phyloP scores from a whole-genome alignment of 2,329 filamentous ascomycete genomes.

The Microsporum ferrugineum region DNA sequence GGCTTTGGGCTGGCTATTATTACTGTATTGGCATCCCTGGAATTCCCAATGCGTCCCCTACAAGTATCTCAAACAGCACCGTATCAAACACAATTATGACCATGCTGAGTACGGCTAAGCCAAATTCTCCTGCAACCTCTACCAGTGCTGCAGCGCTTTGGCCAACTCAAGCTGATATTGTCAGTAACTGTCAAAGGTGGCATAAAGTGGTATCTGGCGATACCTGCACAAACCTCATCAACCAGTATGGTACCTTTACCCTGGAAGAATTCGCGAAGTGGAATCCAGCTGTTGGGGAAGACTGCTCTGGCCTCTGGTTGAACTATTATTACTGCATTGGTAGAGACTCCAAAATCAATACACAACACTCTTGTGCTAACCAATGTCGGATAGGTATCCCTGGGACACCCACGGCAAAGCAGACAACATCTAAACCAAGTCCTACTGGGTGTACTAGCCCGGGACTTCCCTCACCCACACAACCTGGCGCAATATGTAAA shows the following conservation, averaged over 20 bases:
- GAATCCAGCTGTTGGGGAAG: conserved; percentile 6
- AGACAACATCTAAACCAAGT: background rate
- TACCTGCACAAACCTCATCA: background rate
- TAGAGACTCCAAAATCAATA: background rate
- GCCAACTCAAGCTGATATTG: conserved; percentile 7
- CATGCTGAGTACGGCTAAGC: background rate
- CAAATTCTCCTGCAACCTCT: background rate
- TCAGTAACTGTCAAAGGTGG: conserved; percentile 1
- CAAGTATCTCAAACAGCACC: background rate
- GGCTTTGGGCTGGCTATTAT: conserved; percentile 16
- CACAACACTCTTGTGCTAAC: background rate
- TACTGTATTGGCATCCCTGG: conserved; percentile 16
- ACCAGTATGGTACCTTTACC: background rate
- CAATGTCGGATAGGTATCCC: background rate
- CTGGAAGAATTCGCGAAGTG: background rate
- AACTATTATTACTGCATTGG: conserved; percentile 9
- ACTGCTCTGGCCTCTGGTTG: conserved; percentile 6
- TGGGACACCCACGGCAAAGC: background rate
- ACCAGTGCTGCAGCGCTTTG: background rate
- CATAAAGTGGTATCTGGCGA: background rate
- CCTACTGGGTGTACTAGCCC: background rate
- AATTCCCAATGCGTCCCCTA: background rate
- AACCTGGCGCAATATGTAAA: conserved; percentile 14
- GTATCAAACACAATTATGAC: background rate
- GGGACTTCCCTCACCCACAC: conserved; percentile 8